Percentiles rank a stretch among this genome's conserved stretches.
Evolutionary conservation across 2,329 filamentous ascomycete genomes (phyloP).

Genomic region (Neophaeococcomyces mojaviensis): DNA sequence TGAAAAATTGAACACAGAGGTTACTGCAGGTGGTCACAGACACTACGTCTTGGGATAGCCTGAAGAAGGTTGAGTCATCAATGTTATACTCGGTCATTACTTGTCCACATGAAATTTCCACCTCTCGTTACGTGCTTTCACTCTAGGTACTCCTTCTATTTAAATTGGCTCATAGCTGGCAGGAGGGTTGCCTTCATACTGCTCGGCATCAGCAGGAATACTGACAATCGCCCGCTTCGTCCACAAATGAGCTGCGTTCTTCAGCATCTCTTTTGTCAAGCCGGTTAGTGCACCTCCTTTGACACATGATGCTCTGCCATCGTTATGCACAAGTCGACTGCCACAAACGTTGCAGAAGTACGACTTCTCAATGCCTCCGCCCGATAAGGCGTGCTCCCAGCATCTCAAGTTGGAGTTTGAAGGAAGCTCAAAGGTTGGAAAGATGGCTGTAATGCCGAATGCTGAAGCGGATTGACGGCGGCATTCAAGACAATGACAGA

Average conservation of each 20-base stretch:
- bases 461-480: slow-evolving; percentile 58
- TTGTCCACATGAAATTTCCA: too few relatives aligned
- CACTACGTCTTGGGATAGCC: too few relatives aligned
- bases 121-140: too few relatives aligned
- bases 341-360: slow-evolving; percentile 63
- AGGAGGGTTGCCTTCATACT: not conserved
- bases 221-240: slow-evolving; percentile 29
- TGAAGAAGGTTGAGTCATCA: too few relatives aligned
- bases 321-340: slow-evolving; percentile 54
- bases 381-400: slow-evolving; percentile 45
- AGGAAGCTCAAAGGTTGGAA: slow-evolving; percentile 56
- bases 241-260: slow-evolving; percentile 58
- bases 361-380: slow-evolving; percentile 25
- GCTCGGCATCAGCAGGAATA: not conserved
- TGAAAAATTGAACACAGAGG: too few relatives aligned
- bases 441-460: slow-evolving; percentile 63
- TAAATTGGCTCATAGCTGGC: not conserved
- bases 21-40: too few relatives aligned
- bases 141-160: too few relatives aligned
- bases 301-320: slow-evolving; percentile 53
- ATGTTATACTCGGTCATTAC: too few relatives aligned
- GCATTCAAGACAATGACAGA: slow-evolving; percentile 64
- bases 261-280: slow-evolving; percentile 55
- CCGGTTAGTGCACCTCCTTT: slow-evolving; percentile 57
- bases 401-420: slow-evolving; percentile 47